phyloP scores from a whole-genome alignment of 495 filamentous ascomycete species.

The Daldinia bambusicola region DNA sequence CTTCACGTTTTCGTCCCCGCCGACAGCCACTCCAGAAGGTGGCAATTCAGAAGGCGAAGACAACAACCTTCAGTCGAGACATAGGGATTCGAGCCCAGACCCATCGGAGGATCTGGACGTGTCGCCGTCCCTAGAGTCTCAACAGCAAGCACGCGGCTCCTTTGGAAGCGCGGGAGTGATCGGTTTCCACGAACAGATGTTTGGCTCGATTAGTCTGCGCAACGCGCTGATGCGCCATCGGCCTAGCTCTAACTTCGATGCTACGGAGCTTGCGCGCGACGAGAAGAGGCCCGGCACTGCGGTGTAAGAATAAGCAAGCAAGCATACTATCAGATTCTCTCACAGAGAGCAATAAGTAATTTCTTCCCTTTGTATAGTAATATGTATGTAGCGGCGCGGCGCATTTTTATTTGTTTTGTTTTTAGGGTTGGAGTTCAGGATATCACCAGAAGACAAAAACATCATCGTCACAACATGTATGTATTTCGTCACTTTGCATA shows the following conservation, averaged over 20 bases:
- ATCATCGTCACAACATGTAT: neutral
- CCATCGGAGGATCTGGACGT: constrained; percentile 22
- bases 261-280: neutral
- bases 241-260: constrained; percentile 6
- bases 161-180: constrained; percentile 55
- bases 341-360: neutral
- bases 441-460: neutral
- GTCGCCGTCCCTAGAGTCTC: constrained; percentile 1
- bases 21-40: constrained; percentile 16
- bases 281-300: constrained; percentile 35
- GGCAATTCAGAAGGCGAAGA: constrained; percentile 14
- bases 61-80: neutral
- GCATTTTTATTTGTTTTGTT: too few relatives aligned
- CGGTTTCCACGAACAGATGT: constrained; percentile 51
- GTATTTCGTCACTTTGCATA: neutral
- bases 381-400: neutral
- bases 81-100: constrained; percentile 21
- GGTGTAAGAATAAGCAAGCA: constrained; percentile 3
- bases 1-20: constrained; percentile 42
- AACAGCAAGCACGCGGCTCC: constrained; percentile 25
- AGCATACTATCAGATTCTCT: neutral
- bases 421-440: neutral
- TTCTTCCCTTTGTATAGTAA: constrained; percentile 1
- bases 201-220: constrained; percentile 49
- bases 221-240: constrained; percentile 45